phyloP scores from a whole-genome alignment of 257 asterid species.

The Henckelia pumila region DNA sequence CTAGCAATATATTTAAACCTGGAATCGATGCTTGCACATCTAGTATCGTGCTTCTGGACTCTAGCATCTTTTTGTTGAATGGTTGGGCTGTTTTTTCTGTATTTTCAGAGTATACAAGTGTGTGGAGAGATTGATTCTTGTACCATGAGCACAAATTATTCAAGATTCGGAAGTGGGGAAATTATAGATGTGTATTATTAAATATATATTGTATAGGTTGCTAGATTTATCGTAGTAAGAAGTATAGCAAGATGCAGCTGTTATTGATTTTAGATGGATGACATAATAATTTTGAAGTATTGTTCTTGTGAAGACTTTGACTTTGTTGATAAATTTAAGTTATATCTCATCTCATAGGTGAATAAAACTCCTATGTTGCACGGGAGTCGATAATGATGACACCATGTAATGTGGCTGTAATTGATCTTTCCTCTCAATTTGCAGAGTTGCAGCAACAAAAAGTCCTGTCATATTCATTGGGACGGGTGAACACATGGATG shows the following conservation, averaged over 20 bases:
- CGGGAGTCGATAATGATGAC: constrained; percentile 10
- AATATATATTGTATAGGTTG: neutral
- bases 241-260: constrained; percentile 10
- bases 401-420: constrained; percentile 12
- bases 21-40: neutral
- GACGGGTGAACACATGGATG: constrained; percentile 99
- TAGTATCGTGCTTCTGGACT: neutral
- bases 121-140: neutral
- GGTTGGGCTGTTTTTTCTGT: neutral
- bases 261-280: constrained; percentile 13
- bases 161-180: constrained; percentile 12
- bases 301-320: constrained; percentile 17
- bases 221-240: neutral
- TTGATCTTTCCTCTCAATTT: constrained; percentile 26
- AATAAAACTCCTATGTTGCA: neutral
- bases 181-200: neutral
- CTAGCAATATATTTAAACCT: neutral
- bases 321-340: constrained; percentile 7
- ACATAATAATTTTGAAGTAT: neutral
- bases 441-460: constrained; percentile 95
- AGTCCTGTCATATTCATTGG: constrained; percentile 95
- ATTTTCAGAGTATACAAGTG: neutral
- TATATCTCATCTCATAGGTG: neutral
- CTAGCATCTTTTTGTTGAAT: neutral
- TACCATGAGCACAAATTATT: neutral